These are phyloP conservation scores for Hordeum marinum DNA, from an alignment of 176 grass and related monocot species.

Conservation along the genomic window DNA sequence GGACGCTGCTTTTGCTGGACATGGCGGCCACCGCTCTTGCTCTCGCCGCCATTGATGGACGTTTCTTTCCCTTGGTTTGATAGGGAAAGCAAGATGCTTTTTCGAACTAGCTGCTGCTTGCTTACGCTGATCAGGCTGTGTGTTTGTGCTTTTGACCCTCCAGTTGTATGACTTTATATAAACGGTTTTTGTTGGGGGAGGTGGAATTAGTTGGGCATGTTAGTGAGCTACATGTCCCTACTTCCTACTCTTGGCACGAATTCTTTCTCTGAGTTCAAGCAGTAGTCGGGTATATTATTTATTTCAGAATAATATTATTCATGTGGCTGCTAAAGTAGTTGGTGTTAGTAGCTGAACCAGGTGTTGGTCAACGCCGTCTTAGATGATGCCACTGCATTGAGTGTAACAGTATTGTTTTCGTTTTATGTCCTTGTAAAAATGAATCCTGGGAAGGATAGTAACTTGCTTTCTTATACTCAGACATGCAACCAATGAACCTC, in stretches of 20 bases:
- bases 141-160: neutral
- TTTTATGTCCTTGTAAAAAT: neutral
- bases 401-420: neutral
- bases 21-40: neutral
- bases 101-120: neutral
- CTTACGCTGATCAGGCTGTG: neutral
- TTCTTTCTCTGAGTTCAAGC: neutral
- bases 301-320: neutral
- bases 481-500: neutral
- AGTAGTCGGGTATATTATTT: neutral
- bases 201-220: constrained; percentile 3
- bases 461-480: neutral
- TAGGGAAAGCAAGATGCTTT: too few species aligned
- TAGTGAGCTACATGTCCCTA: constrained; percentile 37
- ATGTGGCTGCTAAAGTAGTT: neutral
- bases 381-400: neutral
- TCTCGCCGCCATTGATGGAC: neutral
- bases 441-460: neutral
- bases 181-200: neutral
- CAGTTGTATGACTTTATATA: constrained; percentile 10
- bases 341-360: neutral
- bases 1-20: neutral
- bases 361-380: neutral
- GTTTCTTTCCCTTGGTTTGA: neutral
- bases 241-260: neutral